Base-by-base conservation (phyloP, 768 basidiomycete species). In the Tylopilus balloui region DNA sequence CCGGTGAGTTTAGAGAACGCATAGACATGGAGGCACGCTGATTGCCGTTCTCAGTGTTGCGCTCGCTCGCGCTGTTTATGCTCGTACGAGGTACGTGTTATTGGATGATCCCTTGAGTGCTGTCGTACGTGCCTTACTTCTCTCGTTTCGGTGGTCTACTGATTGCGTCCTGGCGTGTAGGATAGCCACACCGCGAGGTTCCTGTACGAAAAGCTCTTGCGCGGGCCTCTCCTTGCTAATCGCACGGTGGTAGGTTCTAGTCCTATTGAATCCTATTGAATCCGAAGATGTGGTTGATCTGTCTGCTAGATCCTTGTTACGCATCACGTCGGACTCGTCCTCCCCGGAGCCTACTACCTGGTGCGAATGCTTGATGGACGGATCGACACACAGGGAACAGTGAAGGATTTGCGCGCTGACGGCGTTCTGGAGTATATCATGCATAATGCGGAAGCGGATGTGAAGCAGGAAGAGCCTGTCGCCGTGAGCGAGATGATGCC, bases 91-190 rank as follows among this genome's bases (percentile, higher is more conserved):
- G 64, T 83, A 78, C 52, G 80, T 90, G 0, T 70, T 92, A n/a
- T 65, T 92, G 36, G 88, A 92, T 55, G 89, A 91, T 58, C 86
- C 87, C 4, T 67, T 92, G 29, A 88, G 88, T 54, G 88, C 88
- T 3, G 87, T 92, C 40, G 87, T 86, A 72, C 37, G 84, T 70
- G n/a, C 4, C 25, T 47, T 50, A 11, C 24, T 54, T 3, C 6
- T n/a, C n/a, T 47, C 24, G 1, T 28, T 12, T 3, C 10, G 17
- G 44, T 4, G 31, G 10, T 5, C 20, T 6, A 28, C 12, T 47
- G 45, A 44, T 46, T 13, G 34, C 17, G 42, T 28, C 28, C 14
- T 45, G 19, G 24, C 8, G 39, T 52, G 41, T 48, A 84, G 82
- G 85, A 86, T 53, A 83, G 81, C 50, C 81, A 85, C 59, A 86